Evolutionary conservation across 176 grass and related monocot species (phyloP).

Genomic region (maize (Zea mays)): Zm-B73-REFERENCE-NAM-5.0 NC_050097.1:184915501-184916000

Average conservation of each 20-base stretch:
- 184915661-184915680: background rate
- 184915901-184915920: too few species aligned
- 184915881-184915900: too few species aligned
- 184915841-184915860: too few species aligned
- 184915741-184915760: conserved; percentile 43
- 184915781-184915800: background rate
- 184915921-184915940: too few species aligned
- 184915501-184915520: conserved; percentile 42
- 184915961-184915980: too few species aligned
- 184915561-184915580: conserved; percentile 47
- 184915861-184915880: too few species aligned
- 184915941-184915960: too few species aligned
- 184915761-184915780: conserved; percentile 38
- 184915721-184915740: background rate
- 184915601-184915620: conserved; percentile 4
- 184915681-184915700: too few species aligned
- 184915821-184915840: too few species aligned
- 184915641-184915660: conserved; percentile 9
- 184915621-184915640: background rate
- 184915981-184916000: too few species aligned
- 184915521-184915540: conserved; percentile 53
- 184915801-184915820: background rate
- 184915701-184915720: background rate
- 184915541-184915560: conserved; percentile 44
- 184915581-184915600: conserved; percentile 28